phyloP scores from a whole-genome alignment of 495 filamentous ascomycete species.

The Penicillium daleae region DNA sequence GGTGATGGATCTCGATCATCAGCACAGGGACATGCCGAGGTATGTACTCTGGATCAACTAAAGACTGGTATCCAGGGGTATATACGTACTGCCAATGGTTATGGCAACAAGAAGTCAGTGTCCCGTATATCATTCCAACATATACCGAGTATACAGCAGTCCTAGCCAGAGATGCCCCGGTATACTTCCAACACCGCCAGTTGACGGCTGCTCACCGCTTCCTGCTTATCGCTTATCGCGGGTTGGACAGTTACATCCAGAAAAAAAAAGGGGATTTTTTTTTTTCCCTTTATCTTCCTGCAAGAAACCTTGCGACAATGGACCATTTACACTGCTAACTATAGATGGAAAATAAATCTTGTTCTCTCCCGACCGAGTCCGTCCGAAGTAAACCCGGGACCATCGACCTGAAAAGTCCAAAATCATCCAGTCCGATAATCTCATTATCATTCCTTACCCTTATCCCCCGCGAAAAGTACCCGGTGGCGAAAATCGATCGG shows the following conservation, averaged over 20 bases:
- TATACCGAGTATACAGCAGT: not conserved
- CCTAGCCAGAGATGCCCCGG: too few species aligned
- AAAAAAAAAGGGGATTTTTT: too few species aligned
- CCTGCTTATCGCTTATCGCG: slow-evolving; percentile 32
- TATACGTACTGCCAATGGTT: not conserved
- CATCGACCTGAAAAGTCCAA: not conserved
- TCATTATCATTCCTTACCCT: slow-evolving; percentile 10
- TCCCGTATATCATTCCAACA: too few species aligned
- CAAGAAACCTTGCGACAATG: not conserved
- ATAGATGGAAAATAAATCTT: not conserved
- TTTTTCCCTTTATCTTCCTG: not conserved
- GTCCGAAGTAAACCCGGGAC: not conserved
- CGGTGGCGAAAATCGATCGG: slow-evolving; percentile 25
- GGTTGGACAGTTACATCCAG: slow-evolving; percentile 1
- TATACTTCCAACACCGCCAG: slow-evolving; percentile 13
- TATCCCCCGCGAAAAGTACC: slow-evolving; percentile 33
- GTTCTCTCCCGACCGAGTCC: not conserved
- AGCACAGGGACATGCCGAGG: not conserved
- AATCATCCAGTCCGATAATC: not conserved
- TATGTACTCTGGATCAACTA: not conserved
- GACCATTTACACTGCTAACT: not conserved
- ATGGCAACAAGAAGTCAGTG: too few species aligned
- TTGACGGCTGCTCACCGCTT: slow-evolving; percentile 24
- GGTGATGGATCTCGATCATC: not conserved
- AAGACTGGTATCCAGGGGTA: not conserved